Conservation (phyloP, 306 rosid genomes). For the Glycine tomentella region DNA sequence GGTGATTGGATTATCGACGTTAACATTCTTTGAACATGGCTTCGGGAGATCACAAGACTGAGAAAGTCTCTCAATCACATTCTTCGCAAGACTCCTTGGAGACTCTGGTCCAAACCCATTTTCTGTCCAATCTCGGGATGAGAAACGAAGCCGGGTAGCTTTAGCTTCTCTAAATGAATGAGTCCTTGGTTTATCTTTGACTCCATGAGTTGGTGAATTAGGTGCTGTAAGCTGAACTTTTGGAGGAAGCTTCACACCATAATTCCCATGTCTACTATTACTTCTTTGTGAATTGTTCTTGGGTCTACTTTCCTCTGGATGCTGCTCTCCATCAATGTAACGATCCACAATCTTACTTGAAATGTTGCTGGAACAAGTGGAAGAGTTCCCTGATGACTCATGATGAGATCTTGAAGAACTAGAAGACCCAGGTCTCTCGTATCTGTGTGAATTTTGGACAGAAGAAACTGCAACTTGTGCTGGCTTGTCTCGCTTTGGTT, state of each 20-base stretch:
- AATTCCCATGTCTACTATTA: constrained; percentile 56
- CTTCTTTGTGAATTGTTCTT: constrained; percentile 57
- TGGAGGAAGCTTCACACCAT: constrained; percentile 75
- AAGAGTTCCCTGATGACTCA: constrained; percentile 78
- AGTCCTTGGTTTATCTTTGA: constrained; percentile 63
- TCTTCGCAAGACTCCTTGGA: constrained; percentile 84
- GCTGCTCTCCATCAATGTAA: constrained; percentile 93
- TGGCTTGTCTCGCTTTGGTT: constrained; percentile 59
- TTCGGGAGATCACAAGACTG: constrained; percentile 63
- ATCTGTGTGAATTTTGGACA: constrained; percentile 50
- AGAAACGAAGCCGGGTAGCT: constrained; percentile 53
- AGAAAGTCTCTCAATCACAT: constrained; percentile 88
- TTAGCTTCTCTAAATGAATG: constrained; percentile 80
- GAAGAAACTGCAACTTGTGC: constrained; percentile 54
- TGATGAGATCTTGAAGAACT: constrained; percentile 66
- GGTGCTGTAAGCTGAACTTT: constrained; percentile 73
- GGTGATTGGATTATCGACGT: constrained; percentile 70
- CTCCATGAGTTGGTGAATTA: constrained; percentile 66
- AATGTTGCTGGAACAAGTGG: constrained; percentile 74
- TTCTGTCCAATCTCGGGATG: constrained; percentile 76
- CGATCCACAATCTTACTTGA: constrained; percentile 80
- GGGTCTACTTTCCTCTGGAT: constrained; percentile 58
- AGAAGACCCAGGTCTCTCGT: constrained; percentile 61
- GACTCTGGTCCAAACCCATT: constrained; percentile 76
- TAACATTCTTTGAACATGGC: constrained; percentile 56